Conservation (phyloP, 129 eudicot species). For the Lonicera japonica region DNA sequence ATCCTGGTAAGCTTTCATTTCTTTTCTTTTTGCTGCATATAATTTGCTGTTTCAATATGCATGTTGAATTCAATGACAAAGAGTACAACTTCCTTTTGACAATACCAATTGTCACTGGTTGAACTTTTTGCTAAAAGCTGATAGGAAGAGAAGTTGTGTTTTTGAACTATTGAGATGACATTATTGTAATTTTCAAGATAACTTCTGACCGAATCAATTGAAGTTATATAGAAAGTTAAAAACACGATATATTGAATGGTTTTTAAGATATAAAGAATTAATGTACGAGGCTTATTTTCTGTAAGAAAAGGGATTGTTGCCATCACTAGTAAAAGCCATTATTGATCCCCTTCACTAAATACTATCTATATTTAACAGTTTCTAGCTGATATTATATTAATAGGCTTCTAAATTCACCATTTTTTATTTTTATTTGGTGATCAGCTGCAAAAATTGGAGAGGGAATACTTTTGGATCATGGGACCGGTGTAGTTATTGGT, state of each 20-base stretch:
- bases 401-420: background rate
- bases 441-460: conserved; percentile 79
- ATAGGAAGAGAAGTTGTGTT: too few relatives aligned
- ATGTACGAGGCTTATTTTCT: background rate
- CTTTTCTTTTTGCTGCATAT: conserved; percentile 1
- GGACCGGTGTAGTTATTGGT: conserved; percentile 67
- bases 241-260: background rate
- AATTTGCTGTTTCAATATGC: background rate
- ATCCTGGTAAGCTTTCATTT: conserved; percentile 47
- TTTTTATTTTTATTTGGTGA: background rate
- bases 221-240: too few relatives aligned
- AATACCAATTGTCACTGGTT: too few relatives aligned
- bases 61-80: too few relatives aligned
- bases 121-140: too few relatives aligned
- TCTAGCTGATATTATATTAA: background rate
- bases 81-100: too few relatives aligned
- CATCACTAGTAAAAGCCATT: background rate
- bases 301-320: background rate
- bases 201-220: too few relatives aligned
- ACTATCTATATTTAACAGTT: background rate
- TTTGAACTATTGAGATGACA: too few relatives aligned
- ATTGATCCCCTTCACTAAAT: background rate
- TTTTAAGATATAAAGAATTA: background rate
- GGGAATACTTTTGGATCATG: conserved; percentile 67
- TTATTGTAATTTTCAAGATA: too few relatives aligned